Evolutionary conservation across 1,284 basidiomycete species (phyloP).

Genomic region (Chalciporus piperatoides): DNA sequence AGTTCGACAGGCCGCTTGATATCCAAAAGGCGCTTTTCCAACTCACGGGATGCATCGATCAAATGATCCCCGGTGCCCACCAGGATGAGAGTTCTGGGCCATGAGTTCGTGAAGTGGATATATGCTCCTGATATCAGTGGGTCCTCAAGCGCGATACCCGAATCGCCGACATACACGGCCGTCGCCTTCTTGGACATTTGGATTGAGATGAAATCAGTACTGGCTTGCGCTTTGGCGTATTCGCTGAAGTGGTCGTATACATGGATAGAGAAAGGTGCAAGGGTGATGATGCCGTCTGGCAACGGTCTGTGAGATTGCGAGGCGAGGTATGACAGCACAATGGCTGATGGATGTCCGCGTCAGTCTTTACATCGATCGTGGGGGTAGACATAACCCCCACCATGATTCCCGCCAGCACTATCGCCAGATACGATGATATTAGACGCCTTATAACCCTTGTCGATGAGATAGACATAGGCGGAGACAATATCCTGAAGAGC

Average conservation of each 20-base stretch:
- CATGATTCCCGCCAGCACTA: slow-evolving; percentile 26
- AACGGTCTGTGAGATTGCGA: slow-evolving; percentile 7
- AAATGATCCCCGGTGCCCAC: no score
- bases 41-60: no score
- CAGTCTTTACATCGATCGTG: neutral
- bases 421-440: slow-evolving; percentile 24
- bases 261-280: slow-evolving; percentile 10
- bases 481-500: slow-evolving; percentile 27
- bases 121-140: no score
- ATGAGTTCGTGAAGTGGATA: no score
- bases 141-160: neutral
- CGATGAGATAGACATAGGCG: slow-evolving; percentile 21
- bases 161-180: slow-evolving; percentile 14
- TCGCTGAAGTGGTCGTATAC: neutral
- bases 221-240: slow-evolving; percentile 1
- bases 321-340: slow-evolving; percentile 25
- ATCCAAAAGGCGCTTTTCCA: no score
- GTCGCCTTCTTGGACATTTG: fast-evolving
- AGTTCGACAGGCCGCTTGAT: no score
- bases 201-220: slow-evolving; percentile 9
- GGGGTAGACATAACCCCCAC: slow-evolving; percentile 15
- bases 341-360: slow-evolving; percentile 8
- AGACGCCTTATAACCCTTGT: slow-evolving; percentile 18
- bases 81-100: no score
- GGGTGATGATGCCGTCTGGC: slow-evolving; percentile 11